Conservation (phyloP, 768 basidiomycete genomes). For the Tylopilus rubrobrunneus region DNA sequence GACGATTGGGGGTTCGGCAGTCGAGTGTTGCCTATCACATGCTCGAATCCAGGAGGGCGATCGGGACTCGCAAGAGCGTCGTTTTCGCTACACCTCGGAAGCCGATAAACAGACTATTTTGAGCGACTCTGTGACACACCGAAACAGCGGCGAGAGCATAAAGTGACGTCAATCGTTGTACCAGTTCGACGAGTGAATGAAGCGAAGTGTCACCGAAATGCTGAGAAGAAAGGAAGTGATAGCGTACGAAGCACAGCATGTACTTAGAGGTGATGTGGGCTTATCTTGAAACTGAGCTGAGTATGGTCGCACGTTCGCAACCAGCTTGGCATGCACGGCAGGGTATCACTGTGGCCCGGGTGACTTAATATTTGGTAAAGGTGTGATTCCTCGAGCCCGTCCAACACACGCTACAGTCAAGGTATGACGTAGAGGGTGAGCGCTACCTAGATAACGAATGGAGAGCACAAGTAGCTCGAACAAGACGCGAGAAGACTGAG, state of each 20-base stretch:
- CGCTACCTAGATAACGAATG: neutral
- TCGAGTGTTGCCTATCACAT: neutral
- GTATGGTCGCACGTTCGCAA: neutral
- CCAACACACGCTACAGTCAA: neutral
- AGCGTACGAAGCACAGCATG: neutral
- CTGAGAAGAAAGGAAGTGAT: neutral
- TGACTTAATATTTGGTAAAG: neutral
- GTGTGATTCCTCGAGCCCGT: neutral
- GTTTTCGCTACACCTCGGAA: neutral
- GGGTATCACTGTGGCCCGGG: too few relatives aligned
- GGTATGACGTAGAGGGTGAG: constrained; percentile 6
- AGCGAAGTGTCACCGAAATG: neutral
- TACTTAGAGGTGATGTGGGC: neutral
- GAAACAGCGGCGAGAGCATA: neutral
- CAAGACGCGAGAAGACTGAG: neutral
- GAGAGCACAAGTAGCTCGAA: constrained; percentile 12
- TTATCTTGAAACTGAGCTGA: neutral
- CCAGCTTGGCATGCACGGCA: neutral
- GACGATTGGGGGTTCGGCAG: neutral
- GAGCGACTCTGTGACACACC: neutral
- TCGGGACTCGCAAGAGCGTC: neutral
- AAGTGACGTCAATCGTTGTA: neutral
- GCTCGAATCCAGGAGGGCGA: neutral
- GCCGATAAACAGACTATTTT: too few relatives aligned
- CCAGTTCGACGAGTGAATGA: neutral